phyloP scores from a whole-genome alignment of 805 yeast species.

The Saccharomycopsis oosterbeekiorum region DNA sequence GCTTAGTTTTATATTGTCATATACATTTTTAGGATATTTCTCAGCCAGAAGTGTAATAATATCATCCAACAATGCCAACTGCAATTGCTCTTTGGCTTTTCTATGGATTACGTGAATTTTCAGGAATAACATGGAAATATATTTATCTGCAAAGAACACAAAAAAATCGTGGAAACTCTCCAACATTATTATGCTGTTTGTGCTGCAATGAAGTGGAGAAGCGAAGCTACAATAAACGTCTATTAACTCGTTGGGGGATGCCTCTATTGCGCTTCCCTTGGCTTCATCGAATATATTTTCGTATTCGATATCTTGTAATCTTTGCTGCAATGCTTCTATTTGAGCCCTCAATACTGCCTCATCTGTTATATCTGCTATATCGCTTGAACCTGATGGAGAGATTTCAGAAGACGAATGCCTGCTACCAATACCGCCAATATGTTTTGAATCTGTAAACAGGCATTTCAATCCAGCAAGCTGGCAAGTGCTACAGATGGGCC shows the following conservation, averaged over 20 bases:
- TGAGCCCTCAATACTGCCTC: not conserved
- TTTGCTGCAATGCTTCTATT: not conserved
- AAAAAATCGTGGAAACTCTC: conserved; percentile 2
- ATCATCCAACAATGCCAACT: not conserved
- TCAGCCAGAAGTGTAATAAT: not conserved
- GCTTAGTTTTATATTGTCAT: not conserved
- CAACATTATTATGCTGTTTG: not conserved
- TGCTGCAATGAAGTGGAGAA: not conserved
- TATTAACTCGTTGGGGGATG: not conserved
- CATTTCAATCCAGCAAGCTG: not conserved
- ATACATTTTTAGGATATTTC: not conserved
- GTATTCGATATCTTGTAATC: not conserved
- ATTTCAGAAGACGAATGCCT: not conserved
- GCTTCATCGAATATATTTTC: not conserved
- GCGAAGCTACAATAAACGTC: not conserved
- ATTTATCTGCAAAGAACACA: not conserved
- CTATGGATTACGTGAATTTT: not conserved
- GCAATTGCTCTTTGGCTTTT: not conserved
- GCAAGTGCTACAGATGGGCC: not conserved
- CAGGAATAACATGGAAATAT: not conserved
- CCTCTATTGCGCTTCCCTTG: not conserved
- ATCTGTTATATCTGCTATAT: not conserved
- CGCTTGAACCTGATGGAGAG: not conserved
- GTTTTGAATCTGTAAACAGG: not conserved
- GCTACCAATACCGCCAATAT: too few species aligned